Percentiles rank a stretch among this genome's conserved stretches.
Conservation (phyloP, 768 basidiomycete species). For the Tylopilus rubrobrunneus region DNA sequence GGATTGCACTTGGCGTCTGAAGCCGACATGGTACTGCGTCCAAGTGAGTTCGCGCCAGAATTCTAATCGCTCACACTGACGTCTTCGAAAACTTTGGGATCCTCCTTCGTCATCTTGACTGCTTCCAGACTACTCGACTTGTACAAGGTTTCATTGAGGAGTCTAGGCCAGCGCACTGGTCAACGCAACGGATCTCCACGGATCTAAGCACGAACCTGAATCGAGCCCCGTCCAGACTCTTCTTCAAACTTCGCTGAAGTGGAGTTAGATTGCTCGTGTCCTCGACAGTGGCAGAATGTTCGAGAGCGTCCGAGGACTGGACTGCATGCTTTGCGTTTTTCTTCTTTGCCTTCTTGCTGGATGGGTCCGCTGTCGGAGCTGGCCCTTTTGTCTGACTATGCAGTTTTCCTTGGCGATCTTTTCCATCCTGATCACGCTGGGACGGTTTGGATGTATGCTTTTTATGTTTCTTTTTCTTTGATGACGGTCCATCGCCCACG, state of each 20-base stretch:
- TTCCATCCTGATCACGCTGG: conserved; percentile 6
- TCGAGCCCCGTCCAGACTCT: conserved; percentile 79
- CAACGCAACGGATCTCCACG: not conserved
- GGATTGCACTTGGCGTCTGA: conserved; percentile 90
- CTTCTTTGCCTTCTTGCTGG: conserved; percentile 17
- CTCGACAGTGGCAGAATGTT: conserved; percentile 10
- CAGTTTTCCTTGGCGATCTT: not conserved
- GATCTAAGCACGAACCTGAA: conserved; percentile 54
- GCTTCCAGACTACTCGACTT: conserved; percentile 77
- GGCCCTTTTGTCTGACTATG: conserved; percentile 5
- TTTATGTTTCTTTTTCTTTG: conserved; percentile 20
- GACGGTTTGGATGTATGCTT: conserved; percentile 4
- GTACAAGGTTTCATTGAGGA: conserved; percentile 92
- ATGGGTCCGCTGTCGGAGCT: conserved; percentile 8
- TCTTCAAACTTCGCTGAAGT: conserved; percentile 75
- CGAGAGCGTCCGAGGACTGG: conserved; percentile 20
- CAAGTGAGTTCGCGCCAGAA: conserved; percentile 10
- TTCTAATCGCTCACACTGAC: conserved; percentile 38
- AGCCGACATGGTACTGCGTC: conserved; percentile 87
- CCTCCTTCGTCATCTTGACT: conserved; percentile 76
- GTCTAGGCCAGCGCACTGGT: conserved; percentile 38
- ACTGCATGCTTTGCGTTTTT: conserved; percentile 18
- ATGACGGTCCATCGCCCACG: conserved; percentile 14
- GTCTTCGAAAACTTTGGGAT: conserved; percentile 79
- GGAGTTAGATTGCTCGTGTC: conserved; percentile 47